Evolutionary conservation across 2,329 filamentous ascomycete genomes (phyloP), one percentile per base, ranked within the genome.

Genomic region (Periconia macrospinosa): DNA sequence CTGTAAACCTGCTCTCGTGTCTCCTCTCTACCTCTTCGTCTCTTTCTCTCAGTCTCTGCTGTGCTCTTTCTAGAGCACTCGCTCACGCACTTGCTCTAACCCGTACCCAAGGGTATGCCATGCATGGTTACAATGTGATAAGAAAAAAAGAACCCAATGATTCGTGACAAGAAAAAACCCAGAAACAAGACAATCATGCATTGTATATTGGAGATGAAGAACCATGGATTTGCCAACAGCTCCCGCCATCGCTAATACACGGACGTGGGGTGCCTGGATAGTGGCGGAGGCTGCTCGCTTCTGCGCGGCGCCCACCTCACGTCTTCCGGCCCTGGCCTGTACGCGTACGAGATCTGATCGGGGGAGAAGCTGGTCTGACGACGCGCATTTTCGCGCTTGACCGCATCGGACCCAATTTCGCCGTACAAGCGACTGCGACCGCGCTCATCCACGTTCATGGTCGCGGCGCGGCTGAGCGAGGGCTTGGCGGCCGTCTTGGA

Each of bases 271-370:
- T 59, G 59, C 46, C 67, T 62, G 14, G 60, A 50, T 7, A 72
- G 47, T 14, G 27, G 47, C 15, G 27, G 45, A 30, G 69, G 69
- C 55, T 67, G 46, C 7, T 70, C 66, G n/a, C 63, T 54, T 30
- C 54, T 49, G n/a, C 57, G 53, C 0, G 63, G 59, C 23, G 62
- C 62, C 59, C 62, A 73, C 10, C 63, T 68, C 41, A 78, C 62
- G 46, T 77, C 72, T 20, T 78, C 74, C 11, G 69, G 67, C 1
- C 68, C 68, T 23, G 63, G 60, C 45, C 65, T 67, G 37, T 55
- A 65, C 15, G 53, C 40, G 48, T 70, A 76, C 20, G 66, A 63
- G 5, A 74, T 62, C 1, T 71, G 58, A 13, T 69, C 63, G 0
- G 71, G 64, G 11, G 61, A 61, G 52, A 69, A 74, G 45, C 69